phyloP scores from a whole-genome alignment of 2,329 filamentous ascomycete genomes.

The Ceratocystis colombiana region DNA sequence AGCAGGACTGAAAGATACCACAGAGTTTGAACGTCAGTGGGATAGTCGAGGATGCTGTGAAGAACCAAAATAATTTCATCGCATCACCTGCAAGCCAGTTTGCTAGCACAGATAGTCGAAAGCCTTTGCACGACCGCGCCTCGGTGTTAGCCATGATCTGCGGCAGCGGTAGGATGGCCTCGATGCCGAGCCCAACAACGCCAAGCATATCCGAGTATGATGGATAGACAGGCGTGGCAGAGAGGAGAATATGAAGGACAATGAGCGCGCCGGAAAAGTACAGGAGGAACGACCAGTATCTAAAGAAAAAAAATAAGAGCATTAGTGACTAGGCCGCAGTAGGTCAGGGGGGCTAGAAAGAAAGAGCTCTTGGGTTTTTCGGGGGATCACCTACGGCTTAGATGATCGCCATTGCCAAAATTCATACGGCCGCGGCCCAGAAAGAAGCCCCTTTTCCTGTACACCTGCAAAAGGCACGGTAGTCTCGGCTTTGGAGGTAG shows the following conservation, averaged over 20 bases:
- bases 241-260: conserved; percentile 57
- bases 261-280: conserved; percentile 55
- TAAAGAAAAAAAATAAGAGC: conserved; percentile 32
- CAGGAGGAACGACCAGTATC: conserved; percentile 68
- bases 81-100: conserved; percentile 72
- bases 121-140: conserved; percentile 62
- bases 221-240: conserved; percentile 47
- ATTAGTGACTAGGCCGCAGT: neutral
- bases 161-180: conserved; percentile 71
- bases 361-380: no score
- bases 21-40: conserved; percentile 73
- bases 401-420: conserved; percentile 76
- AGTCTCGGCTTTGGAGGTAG: conserved; percentile 48
- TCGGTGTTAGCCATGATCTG: conserved; percentile 64
- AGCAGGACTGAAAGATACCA: conserved; percentile 68
- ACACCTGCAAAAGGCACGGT: conserved; percentile 49
- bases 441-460: conserved; percentile 29
- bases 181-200: conserved; percentile 64
- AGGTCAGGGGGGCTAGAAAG: neutral
- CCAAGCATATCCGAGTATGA: conserved; percentile 60
- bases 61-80: conserved; percentile 85
- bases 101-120: conserved; percentile 62
- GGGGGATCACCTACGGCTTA: conserved; percentile 46
- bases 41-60: conserved; percentile 58
- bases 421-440: conserved; percentile 53